Conservation (phyloP, 1,284 basidiomycete species). For the Melanopsichium pennsylvanicum region DNA sequence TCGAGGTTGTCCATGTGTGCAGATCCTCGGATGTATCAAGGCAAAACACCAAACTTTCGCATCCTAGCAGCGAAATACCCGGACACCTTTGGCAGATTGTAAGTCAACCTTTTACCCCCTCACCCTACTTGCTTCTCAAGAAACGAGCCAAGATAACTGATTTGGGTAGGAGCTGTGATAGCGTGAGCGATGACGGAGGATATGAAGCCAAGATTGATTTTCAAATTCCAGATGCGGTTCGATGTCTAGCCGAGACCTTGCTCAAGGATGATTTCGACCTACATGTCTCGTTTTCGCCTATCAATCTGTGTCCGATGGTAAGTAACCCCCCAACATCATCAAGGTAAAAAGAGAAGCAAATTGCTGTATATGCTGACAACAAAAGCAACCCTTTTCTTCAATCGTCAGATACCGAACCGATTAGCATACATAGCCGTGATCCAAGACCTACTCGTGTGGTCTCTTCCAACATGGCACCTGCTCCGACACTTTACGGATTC, state of each 20-base stretch:
- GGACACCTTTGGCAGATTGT: slow-evolving; percentile 18
- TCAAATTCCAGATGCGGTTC: slow-evolving; percentile 27
- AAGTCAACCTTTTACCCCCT: not conserved
- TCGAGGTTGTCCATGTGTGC: not conserved
- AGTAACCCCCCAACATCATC: no score
- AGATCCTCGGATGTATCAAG: slow-evolving; percentile 26
- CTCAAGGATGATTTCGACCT: slow-evolving; percentile 33
- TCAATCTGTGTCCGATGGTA: slow-evolving; percentile 35
- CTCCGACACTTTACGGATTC: not conserved
- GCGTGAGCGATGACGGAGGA: slow-evolving; percentile 29
- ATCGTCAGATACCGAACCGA: slow-evolving; percentile 4
- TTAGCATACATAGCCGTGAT: slow-evolving; percentile 33
- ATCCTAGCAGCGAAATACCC: slow-evolving; percentile 17
- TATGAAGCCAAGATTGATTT: slow-evolving; percentile 43
- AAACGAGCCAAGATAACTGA: not conserved
- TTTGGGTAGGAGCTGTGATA: not conserved
- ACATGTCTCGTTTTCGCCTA: slow-evolving; percentile 6
- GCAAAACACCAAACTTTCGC: slow-evolving; percentile 22
- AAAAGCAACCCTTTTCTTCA: no score
- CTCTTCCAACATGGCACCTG: slow-evolving; percentile 3
- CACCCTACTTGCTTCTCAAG: not conserved
- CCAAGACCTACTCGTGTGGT: slow-evolving; percentile 11
- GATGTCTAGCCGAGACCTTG: slow-evolving; percentile 30
- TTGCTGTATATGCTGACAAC: no score
- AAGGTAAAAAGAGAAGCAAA: no score